These are phyloP conservation scores for Xylariomycetidae sp. DNA, from an alignment of 2,329 filamentous ascomycete genomes.

Conservation along the genomic window DNA sequence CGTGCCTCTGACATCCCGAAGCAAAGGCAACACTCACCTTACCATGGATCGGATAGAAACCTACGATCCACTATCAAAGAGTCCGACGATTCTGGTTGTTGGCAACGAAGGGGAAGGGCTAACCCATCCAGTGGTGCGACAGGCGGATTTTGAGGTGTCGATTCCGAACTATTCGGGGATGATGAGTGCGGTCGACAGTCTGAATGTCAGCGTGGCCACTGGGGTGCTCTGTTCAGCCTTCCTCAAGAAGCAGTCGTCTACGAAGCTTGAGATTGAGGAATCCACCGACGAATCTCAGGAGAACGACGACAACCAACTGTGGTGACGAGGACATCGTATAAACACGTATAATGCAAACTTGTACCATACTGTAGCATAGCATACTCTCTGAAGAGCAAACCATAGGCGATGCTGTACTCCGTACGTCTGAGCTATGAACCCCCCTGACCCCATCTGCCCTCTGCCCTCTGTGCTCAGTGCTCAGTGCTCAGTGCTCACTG, in stretches of 20 bases:
- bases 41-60: slow-evolving; percentile 44
- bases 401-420: too few species aligned
- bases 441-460: too few species aligned
- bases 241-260: slow-evolving; percentile 35
- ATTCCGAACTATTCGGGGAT: slow-evolving; percentile 52
- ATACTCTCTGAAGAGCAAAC: too few species aligned
- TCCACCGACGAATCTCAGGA: slow-evolving; percentile 9
- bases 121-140: slow-evolving; percentile 53
- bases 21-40: slow-evolving; percentile 35
- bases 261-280: slow-evolving; percentile 16
- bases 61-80: slow-evolving; percentile 44
- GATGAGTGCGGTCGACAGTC: slow-evolving; percentile 66
- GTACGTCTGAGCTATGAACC: too few species aligned
- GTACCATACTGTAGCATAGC: slow-evolving; percentile 1
- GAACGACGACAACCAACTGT: slow-evolving; percentile 13
- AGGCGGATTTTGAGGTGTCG: slow-evolving; percentile 59
- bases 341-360: slow-evolving; percentile 9
- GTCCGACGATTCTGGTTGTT: slow-evolving; percentile 74
- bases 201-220: slow-evolving; percentile 89
- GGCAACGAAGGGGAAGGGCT: slow-evolving; percentile 78
- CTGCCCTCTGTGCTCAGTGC: too few species aligned
- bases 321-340: slow-evolving; percentile 10
- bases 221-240: slow-evolving; percentile 70
- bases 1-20: slow-evolving; percentile 40
- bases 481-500: too few species aligned